Conservation (phyloP, 1,139 yeast species). For the Geotrichum carabidarum region DNA sequence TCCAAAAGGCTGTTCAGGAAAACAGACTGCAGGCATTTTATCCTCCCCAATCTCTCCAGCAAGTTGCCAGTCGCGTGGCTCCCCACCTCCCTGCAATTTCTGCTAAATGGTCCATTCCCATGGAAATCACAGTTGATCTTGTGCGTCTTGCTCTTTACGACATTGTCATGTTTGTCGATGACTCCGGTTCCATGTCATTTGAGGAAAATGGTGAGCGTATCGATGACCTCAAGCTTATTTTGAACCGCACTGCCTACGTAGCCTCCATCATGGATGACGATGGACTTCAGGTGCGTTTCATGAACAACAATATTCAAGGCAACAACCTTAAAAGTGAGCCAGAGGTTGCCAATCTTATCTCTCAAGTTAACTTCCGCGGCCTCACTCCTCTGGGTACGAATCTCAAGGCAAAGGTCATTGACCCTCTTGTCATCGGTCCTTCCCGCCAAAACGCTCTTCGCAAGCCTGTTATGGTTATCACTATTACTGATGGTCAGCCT, state of each 20-base stretch:
- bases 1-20: slow-evolving; percentile 33
- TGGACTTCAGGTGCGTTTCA: slow-evolving; percentile 36
- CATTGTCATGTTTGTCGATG: slow-evolving; percentile 35
- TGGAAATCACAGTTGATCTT: slow-evolving; percentile 34
- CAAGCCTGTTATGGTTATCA: slow-evolving; percentile 35
- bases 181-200: slow-evolving; percentile 38
- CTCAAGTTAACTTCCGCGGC: slow-evolving; percentile 32
- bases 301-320: slow-evolving; percentile 33
- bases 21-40: slow-evolving; percentile 33
- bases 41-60: slow-evolving; percentile 34
- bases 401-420: slow-evolving; percentile 31
- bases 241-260: slow-evolving; percentile 35
- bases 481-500: slow-evolving; percentile 37
- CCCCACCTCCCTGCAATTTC: slow-evolving; percentile 29
- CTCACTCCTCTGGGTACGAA: slow-evolving; percentile 36
- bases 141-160: slow-evolving; percentile 36
- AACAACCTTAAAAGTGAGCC: slow-evolving; percentile 31
- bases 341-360: slow-evolving; percentile 30
- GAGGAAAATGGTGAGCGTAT: slow-evolving; percentile 39
- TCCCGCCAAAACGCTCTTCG: slow-evolving; percentile 28
- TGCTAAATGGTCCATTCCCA: slow-evolving; percentile 32
- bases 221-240: slow-evolving; percentile 35
- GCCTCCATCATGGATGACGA: slow-evolving; percentile 35
- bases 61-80: slow-evolving; percentile 29
- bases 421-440: slow-evolving; percentile 33